Percentiles rank a stretch among this genome's conserved stretches.
These are phyloP conservation scores for Stemphylium beticola DNA, from an alignment of 2,329 filamentous ascomycete species.

Conservation along the genomic window DNA sequence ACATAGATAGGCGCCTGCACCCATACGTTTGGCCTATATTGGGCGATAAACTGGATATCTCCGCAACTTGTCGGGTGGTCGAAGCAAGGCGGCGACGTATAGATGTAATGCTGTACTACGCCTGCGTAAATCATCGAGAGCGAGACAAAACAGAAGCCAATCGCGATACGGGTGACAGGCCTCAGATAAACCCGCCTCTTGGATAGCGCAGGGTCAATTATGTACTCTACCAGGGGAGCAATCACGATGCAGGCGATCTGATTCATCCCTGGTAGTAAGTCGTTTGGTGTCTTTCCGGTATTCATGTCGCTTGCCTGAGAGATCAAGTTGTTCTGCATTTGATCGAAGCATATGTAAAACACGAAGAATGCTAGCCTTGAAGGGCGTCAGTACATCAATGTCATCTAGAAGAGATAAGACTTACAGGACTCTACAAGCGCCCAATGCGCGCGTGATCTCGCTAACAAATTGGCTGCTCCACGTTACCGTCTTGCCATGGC, in stretches of 20 bases:
- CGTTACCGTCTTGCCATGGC: conserved; percentile 26
- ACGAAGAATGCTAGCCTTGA: conserved; percentile 38
- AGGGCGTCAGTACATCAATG: background rate
- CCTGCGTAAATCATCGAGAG: conserved; percentile 42
- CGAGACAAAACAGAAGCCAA: conserved; percentile 41
- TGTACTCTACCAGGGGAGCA: conserved; percentile 38
- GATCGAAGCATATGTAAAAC: conserved; percentile 49
- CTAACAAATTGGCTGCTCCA: conserved; percentile 37
- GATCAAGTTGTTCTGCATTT: conserved; percentile 49
- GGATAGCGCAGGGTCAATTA: conserved; percentile 39
- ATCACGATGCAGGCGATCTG: conserved; percentile 44
- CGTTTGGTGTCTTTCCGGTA: conserved; percentile 42
- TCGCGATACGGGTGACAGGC: conserved; percentile 39
- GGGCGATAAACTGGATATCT: conserved; percentile 6
- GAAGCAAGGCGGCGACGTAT: conserved; percentile 37
- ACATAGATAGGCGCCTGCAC: conserved; percentile 51
- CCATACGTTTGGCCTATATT: conserved; percentile 50
- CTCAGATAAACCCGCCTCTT: conserved; percentile 34
- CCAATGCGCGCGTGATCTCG: conserved; percentile 38
- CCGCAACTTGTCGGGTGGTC: conserved; percentile 46
- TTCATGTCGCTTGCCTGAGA: conserved; percentile 48
- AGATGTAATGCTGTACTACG: conserved; percentile 42
- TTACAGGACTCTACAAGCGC: conserved; percentile 40
- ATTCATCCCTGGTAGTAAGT: conserved; percentile 43
- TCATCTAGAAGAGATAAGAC: background rate